These are phyloP conservation scores for Sarcodon aspratus DNA, from an alignment of 768 basidiomycete species.

Conservation along the genomic window DNA sequence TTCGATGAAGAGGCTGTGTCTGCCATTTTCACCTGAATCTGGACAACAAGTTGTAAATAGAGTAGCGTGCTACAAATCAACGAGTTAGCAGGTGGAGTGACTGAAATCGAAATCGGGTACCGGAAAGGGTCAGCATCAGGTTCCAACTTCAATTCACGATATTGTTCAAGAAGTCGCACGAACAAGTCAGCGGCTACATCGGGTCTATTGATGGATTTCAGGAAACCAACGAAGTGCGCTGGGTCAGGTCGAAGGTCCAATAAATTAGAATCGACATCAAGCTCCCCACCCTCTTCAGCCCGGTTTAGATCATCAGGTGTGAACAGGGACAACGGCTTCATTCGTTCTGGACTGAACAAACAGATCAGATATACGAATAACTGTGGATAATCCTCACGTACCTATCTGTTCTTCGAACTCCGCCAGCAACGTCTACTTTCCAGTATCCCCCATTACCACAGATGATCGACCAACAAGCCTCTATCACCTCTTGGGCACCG, in stretches of 20 bases:
- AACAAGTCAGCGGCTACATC: slow-evolving; percentile 71
- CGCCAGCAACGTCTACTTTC: slow-evolving; percentile 45
- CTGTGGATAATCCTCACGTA: slow-evolving; percentile 18
- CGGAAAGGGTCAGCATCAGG: slow-evolving; percentile 37
- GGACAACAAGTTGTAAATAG: slow-evolving; percentile 70
- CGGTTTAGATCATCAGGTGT: slow-evolving; percentile 37
- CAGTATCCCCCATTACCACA: slow-evolving; percentile 38
- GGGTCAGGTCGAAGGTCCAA: slow-evolving; percentile 73
- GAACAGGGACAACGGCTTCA: slow-evolving; percentile 27
- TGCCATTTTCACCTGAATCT: slow-evolving; percentile 65
- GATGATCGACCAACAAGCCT: slow-evolving; percentile 50
- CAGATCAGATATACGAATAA: too few relatives aligned
- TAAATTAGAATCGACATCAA: slow-evolving; percentile 40
- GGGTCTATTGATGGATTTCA: slow-evolving; percentile 52
- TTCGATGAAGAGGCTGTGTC: slow-evolving; percentile 39
- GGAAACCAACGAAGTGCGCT: slow-evolving; percentile 46
- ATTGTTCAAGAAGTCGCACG: slow-evolving; percentile 59
- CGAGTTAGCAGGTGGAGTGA: not conserved
- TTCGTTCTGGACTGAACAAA: slow-evolving; percentile 9
- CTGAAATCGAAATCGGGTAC: slow-evolving; percentile 19
- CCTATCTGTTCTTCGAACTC: slow-evolving; percentile 31
- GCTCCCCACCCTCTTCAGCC: slow-evolving; percentile 28
- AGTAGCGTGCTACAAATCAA: slow-evolving; percentile 43
- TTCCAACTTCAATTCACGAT: slow-evolving; percentile 32
- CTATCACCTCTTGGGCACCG: slow-evolving; percentile 35